These are phyloP conservation scores for Penicillium cataractarum DNA, from an alignment of 495 filamentous ascomycete species.

Conservation along the genomic window DNA sequence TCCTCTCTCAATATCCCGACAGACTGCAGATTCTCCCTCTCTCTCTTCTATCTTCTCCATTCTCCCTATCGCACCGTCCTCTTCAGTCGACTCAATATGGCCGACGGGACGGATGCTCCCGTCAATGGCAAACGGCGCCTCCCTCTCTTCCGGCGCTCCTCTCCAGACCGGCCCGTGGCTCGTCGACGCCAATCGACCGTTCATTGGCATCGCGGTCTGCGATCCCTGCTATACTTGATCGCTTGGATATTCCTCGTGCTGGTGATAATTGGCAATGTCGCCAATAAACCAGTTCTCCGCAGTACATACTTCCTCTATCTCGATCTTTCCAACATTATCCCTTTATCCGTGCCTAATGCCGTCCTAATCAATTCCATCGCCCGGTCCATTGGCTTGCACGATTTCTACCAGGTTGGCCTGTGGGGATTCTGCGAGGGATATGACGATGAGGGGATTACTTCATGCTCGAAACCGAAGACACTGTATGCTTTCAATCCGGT, in stretches of 20 bases:
- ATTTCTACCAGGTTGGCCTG: conserved; percentile 91
- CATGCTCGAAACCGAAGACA: conserved; percentile 66
- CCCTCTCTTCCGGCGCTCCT: conserved; percentile 37
- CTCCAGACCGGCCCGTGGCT: conserved; percentile 27
- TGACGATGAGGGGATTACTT: conserved; percentile 68
- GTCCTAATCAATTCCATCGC: conserved; percentile 84
- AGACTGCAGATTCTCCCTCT: neutral
- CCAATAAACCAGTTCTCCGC: conserved; percentile 59
- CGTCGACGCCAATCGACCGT: conserved; percentile 37
- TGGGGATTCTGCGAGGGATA: conserved; percentile 93
- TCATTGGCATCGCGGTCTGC: conserved; percentile 51
- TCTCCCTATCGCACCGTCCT: conserved; percentile 12
- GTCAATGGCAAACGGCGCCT: conserved; percentile 27
- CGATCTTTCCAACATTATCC: conserved; percentile 83
- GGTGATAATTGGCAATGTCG: conserved; percentile 74
- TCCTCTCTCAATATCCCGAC: neutral
- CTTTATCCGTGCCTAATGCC: conserved; percentile 71
- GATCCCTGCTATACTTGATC: conserved; percentile 70
- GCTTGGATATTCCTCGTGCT: conserved; percentile 77
- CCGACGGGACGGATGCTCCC: conserved; percentile 16
- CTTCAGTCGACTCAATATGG: conserved; percentile 16
- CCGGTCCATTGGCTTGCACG: conserved; percentile 83
- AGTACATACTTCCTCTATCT: conserved; percentile 82
- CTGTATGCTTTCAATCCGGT: conserved; percentile 94
- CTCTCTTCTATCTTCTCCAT: conserved; percentile 5